Percentiles rank a stretch among this genome's conserved stretches.
Evolutionary conservation across 805 yeast species (phyloP).

Genomic region (Saccharomycodes ludwigii): DNA sequence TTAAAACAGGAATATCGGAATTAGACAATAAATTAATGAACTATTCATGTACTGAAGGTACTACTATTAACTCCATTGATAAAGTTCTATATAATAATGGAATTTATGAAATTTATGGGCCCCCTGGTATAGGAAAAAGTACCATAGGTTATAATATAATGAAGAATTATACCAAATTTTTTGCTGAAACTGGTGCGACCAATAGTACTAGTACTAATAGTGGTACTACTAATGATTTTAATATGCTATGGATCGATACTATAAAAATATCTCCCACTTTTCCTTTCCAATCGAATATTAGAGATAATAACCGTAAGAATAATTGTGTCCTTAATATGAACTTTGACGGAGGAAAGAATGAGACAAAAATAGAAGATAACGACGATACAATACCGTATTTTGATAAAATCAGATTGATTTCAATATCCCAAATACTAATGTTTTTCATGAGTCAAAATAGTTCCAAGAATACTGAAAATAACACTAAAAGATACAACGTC

Average conservation of each 20-base stretch:
- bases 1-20: background rate
- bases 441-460: no score
- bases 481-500: slow-evolving; percentile 8
- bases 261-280: slow-evolving; percentile 6
- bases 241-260: slow-evolving; percentile 20
- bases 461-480: slow-evolving; percentile 9
- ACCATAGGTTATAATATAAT: slow-evolving; percentile 14
- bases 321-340: no score
- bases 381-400: no score
- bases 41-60: no score
- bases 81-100: background rate
- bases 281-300: background rate
- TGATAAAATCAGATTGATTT: background rate
- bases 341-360: no score
- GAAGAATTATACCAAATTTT: slow-evolving; percentile 1
- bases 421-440: slow-evolving; percentile 13
- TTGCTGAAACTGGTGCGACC: no score
- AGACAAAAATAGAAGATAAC: no score
- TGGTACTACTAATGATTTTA: slow-evolving; percentile 12
- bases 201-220: no score
- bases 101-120: slow-evolving; percentile 23
- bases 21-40: background rate
- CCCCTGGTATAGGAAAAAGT: slow-evolving; percentile 23
- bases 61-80: no score
- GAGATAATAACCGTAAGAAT: no score